Base-by-base conservation (phyloP, 2,329 filamentous ascomycete species). In the Fusarium buharicum region DNA sequence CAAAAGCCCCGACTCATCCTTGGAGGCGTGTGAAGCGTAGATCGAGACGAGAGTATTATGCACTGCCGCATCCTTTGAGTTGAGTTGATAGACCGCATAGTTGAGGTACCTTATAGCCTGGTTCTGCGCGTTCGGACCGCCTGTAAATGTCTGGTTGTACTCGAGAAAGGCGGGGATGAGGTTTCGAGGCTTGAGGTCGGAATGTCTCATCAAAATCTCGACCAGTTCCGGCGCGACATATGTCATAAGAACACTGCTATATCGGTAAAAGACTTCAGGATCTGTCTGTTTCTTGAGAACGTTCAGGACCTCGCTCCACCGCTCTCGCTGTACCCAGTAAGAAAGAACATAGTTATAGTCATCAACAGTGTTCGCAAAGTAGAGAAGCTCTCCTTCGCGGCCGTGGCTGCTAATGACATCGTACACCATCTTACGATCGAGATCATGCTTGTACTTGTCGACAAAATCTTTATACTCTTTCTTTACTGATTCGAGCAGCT, bases 21-120 rank as follows among this genome's bases (percentile, higher is more conserved):
- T 84, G 3, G 91, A 92, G 3, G 90, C 82, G 67, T 95, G 90
- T 0, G 93, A 93, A 4, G 95, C 95, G 74, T 97, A 96, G 47
- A 99, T 94, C 9, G 94, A 97, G 44, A 99, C 92, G 6, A 99
- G 85, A 0, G 95, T 98, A 75, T 99, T 99, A 79, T 99, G 95
- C 11, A 99, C 90, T 2, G 95, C 94, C 3, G 95, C 88, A 70
- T 94, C 85, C 56, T 89, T 84, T 49, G 93, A 90, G 74, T 90
- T 84, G 70, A 93, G 84, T 78, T 94, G 86, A 78, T 96, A 93
- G 71, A 99, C 93, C 56, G 93, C 92, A 74, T 94, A 97, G 66
- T 93, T 91, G 17, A 99, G 87, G 73, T 99, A 99, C 37, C 95
- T 87, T 34, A 98, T 84, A 1, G 95, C 95, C 79, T 99, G 95